A percentile compares a stretch with the other conserved stretches of the same genome.
phyloP scores from a whole-genome alignment of 1,284 basidiomycete genomes.

The Stygiomarasmius scandens region DNA sequence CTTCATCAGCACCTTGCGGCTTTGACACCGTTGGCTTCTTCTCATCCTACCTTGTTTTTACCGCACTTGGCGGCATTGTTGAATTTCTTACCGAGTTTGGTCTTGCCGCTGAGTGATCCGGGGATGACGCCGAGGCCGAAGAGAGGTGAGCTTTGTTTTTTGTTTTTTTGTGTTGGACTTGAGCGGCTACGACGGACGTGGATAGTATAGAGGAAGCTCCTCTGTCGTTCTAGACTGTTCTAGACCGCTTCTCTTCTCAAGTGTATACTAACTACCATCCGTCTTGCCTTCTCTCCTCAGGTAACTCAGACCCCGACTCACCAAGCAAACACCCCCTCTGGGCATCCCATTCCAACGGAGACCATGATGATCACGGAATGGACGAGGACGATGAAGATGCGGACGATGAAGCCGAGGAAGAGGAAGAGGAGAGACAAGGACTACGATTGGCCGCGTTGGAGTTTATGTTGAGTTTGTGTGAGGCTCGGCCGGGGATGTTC shows the following conservation, averaged over 20 bases:
- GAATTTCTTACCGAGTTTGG: conserved; percentile 1
- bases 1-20: conserved; percentile 2
- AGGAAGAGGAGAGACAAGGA: conserved; percentile 57
- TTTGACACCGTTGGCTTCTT: conserved; percentile 10
- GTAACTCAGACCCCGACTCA: conserved; percentile 60
- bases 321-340: conserved; percentile 65
- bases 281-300: neutral
- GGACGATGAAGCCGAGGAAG: conserved; percentile 29
- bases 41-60: conserved; percentile 11
- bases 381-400: conserved; percentile 32
- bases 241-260: neutral
- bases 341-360: conserved; percentile 74
- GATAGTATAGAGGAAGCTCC: too few relatives aligned
- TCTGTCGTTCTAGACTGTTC: too few relatives aligned
- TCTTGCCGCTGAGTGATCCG: neutral
- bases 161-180: neutral
- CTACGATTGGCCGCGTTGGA: conserved; percentile 69
- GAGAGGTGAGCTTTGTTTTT: neutral
- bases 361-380: conserved; percentile 36
- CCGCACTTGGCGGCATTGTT: conserved; percentile 8
- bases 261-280: neutral
- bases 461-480: conserved; percentile 76
- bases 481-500: conserved; percentile 69
- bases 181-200: too few relatives aligned
- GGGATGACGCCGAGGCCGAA: neutral